Evolutionary conservation across 2,329 filamentous ascomycete species (phyloP), one percentile per base, ranked within the genome.

Genomic region (Nothopassalora personata): DNA sequence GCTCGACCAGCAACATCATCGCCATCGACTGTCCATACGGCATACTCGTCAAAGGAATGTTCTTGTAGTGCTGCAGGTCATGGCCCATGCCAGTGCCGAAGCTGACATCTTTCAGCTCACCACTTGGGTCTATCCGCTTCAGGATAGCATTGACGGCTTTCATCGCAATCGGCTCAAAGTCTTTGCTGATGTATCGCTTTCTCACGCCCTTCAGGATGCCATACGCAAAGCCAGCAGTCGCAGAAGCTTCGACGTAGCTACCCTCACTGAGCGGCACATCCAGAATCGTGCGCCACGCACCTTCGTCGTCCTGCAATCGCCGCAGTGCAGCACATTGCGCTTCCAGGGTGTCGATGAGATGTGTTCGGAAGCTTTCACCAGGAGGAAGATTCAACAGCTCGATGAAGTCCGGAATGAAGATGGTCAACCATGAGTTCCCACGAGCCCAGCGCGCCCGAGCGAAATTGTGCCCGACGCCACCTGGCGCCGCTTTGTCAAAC

Each of bases 21-120:
- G 87, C 89, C 89, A 92, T 91, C 0, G 88, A 87, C 72, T 92
- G 89, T 0, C 89, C 89, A 67, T 92, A 92, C 6, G 89, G 89
- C 89, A 92, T 93, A 66, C 86, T 87, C 2, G 89, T 93, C 61
- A 86, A 75, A 1, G 85, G 81, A 59, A 93, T 91, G 63, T 89
- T 83, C 73, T 88, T 87, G 70, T 93, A 92, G 72, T 90, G 87
- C 74, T 91, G 83, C 69, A 91, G 72, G 58, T 82, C 81, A 64
- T 83, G 79, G 0, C 89, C 89, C 88, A 93, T 91, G 0, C 79
- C 86, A 0, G 89, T 93, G 0, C 89, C 89, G 69, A 92, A 93
- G 64, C 87, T 90, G 1, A 86, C 88, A 69, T 91, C 85, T 51
- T 82, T 76, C 68, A 93, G 74, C 75, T 92, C 89, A 1, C 89